phyloP scores from a whole-genome alignment of 257 asterid species.

The Paulownia fortunei region DNA sequence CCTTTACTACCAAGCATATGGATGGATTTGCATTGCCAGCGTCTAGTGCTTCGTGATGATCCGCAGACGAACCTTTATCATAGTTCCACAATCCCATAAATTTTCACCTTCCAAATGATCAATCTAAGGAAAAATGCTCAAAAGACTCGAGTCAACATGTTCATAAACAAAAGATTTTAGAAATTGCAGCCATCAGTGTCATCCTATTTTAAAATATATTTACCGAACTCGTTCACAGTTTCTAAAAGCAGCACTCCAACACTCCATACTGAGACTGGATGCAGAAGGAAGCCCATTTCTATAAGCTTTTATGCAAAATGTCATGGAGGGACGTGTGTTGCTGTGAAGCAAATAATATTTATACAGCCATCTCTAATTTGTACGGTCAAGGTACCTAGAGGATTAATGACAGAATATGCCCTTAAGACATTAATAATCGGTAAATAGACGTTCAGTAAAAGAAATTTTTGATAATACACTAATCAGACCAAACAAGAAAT shows the following conservation, averaged over 20 bases:
- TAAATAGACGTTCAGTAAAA: background rate
- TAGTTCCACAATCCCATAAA: too few species aligned
- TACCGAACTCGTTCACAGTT: background rate
- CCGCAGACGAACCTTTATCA: too few species aligned
- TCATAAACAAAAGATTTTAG: background rate
- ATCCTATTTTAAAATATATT: too few species aligned
- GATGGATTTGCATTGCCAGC: too few species aligned
- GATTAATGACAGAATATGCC: background rate
- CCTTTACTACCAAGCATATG: too few species aligned
- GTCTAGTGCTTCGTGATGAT: too few species aligned
- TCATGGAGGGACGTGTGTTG: background rate
- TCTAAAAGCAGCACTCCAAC: background rate
- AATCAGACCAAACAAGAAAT: slow-evolving; percentile 11
- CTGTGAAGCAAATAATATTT: background rate
- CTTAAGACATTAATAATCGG: background rate
- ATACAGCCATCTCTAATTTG: background rate
- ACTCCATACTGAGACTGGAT: background rate
- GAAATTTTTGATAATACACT: slow-evolving; percentile 1
- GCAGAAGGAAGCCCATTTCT: background rate
- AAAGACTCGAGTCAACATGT: too few species aligned
- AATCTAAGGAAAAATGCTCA: background rate
- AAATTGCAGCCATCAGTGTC: background rate
- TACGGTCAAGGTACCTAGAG: background rate
- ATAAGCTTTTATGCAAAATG: background rate
- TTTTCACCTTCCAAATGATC: background rate